Conservation (phyloP, 345 rosid genomes). For the Populus simonii region DNA sequence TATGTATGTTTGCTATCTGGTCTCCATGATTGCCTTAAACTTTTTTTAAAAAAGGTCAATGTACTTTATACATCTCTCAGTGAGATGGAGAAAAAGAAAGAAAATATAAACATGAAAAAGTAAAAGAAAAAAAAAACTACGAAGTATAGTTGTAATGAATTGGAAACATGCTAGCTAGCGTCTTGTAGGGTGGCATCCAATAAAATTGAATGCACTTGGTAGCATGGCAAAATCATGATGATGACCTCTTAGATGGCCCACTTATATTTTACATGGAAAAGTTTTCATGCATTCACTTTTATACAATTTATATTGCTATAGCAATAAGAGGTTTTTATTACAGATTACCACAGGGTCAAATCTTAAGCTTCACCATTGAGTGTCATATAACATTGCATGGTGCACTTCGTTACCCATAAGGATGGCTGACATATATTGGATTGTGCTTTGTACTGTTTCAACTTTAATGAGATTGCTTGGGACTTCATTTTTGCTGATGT, state of each 20-base stretch:
- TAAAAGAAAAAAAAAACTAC: not conserved
- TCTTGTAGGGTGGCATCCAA: not conserved
- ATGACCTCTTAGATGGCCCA: not conserved
- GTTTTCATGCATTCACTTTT: not conserved
- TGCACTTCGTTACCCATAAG: not conserved
- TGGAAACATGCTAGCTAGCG: not conserved
- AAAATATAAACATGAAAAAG: not conserved
- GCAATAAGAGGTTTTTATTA: not conserved
- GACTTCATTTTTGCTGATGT: not conserved
- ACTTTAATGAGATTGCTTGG: not conserved
- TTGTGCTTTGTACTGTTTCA: not conserved
- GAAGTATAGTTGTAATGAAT: not conserved
- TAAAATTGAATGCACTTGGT: not conserved
- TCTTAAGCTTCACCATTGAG: not conserved
- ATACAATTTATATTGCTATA: not conserved
- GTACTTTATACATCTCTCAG: not conserved
- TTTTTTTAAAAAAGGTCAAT: not conserved
- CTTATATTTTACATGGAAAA: not conserved
- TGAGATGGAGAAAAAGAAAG: not conserved
- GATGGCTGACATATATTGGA: not conserved
- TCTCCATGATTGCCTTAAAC: not conserved
- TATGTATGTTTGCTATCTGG: constrained; percentile 51
- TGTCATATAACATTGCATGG: not conserved
- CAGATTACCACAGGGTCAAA: not conserved
- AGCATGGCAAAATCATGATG: not conserved